phyloP scores from a whole-genome alignment of 1,139 yeast genomes.

The Geotrichum histeridarum region DNA sequence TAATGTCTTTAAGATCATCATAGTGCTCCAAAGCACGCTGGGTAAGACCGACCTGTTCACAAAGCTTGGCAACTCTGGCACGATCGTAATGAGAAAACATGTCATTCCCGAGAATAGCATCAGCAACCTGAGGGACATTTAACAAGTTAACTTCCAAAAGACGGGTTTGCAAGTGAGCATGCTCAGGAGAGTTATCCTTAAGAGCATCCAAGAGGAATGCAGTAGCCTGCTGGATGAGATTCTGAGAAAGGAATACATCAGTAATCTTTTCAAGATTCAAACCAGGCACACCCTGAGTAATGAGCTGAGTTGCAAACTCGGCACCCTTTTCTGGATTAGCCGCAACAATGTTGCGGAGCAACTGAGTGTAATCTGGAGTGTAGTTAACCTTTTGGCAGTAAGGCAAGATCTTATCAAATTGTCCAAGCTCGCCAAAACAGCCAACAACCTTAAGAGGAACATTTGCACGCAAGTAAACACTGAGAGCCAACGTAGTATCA shows the following conservation, averaged over 20 bases:
- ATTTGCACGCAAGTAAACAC: constrained; percentile 83
- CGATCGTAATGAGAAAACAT: constrained; percentile 96
- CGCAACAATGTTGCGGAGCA: constrained; percentile 86
- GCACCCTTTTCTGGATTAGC: constrained; percentile 97
- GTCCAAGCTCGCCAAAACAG: constrained; percentile 90
- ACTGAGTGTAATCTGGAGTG: constrained; percentile 83
- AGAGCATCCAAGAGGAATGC: constrained; percentile 96
- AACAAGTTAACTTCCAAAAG: constrained; percentile 85
- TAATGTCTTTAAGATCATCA: constrained; percentile 90
- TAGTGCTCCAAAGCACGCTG: constrained; percentile 96
- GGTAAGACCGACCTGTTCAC: constrained; percentile 90
- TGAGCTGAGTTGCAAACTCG: constrained; percentile 87
- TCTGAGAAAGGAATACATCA: constrained; percentile 91
- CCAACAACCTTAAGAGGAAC: constrained; percentile 87
- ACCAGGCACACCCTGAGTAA: constrained; percentile 55
- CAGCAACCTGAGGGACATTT: constrained; percentile 99
- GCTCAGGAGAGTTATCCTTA: constrained; percentile 89
- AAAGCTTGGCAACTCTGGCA: constrained; percentile 82
- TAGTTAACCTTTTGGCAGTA: constrained; percentile 86
- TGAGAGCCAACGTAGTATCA: constrained; percentile 80
- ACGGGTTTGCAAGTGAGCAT: constrained; percentile 93
- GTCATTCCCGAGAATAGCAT: constrained; percentile 92
- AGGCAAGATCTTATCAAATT: constrained; percentile 91
- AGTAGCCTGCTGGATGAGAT: constrained; percentile 95
- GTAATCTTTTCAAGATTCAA: constrained; percentile 82